These are phyloP conservation scores for Eimeria necatrix DNA, from an alignment of 169 alveolate genomes.

Conservation along the genomic window DNA sequence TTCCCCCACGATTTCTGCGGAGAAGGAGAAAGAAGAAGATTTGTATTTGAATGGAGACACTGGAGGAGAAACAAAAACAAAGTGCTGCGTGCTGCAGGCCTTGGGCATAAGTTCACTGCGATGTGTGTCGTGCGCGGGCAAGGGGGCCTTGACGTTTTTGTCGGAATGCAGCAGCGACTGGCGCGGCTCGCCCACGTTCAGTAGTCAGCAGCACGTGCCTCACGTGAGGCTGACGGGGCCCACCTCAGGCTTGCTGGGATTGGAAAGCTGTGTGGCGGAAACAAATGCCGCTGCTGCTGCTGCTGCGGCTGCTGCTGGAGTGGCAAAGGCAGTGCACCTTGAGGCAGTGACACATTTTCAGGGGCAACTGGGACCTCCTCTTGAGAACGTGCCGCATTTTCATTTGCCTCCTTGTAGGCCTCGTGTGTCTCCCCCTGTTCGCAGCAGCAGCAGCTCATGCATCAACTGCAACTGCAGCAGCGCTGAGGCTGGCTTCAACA, in stretches of 20 bases:
- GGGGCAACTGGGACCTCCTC: slow-evolving; percentile 51
- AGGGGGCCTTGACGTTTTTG: slow-evolving; percentile 9
- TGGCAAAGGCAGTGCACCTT: slow-evolving; percentile 59
- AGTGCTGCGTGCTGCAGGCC: slow-evolving; percentile 60
- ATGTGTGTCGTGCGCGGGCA: slow-evolving; percentile 61
- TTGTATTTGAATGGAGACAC: neutral
- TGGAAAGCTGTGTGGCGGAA: slow-evolving; percentile 67
- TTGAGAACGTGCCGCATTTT: slow-evolving; percentile 64
- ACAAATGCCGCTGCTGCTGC: slow-evolving; percentile 74
- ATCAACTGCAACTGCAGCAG: slow-evolving; percentile 8
- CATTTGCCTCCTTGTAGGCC: slow-evolving; percentile 27
- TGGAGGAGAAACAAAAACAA: neutral
- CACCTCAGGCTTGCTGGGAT: slow-evolving; percentile 21
- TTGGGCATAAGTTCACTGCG: slow-evolving; percentile 26
- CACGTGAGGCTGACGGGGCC: slow-evolving; percentile 61
- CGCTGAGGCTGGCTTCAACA: neutral
- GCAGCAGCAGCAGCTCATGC: slow-evolving; percentile 43
- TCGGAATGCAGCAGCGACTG: slow-evolving; percentile 37
- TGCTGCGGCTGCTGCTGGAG: slow-evolving; percentile 73
- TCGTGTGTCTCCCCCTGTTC: neutral
- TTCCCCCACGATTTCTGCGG: no score
- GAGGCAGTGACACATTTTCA: slow-evolving; percentile 65
- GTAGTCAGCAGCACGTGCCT: slow-evolving; percentile 37
- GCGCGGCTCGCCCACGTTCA: slow-evolving; percentile 38
- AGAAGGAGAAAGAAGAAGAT: neutral